Evolutionary conservation across 352 stramenopile species (phyloP).

Genomic region (Globisporangium paroecandrum): DNA sequence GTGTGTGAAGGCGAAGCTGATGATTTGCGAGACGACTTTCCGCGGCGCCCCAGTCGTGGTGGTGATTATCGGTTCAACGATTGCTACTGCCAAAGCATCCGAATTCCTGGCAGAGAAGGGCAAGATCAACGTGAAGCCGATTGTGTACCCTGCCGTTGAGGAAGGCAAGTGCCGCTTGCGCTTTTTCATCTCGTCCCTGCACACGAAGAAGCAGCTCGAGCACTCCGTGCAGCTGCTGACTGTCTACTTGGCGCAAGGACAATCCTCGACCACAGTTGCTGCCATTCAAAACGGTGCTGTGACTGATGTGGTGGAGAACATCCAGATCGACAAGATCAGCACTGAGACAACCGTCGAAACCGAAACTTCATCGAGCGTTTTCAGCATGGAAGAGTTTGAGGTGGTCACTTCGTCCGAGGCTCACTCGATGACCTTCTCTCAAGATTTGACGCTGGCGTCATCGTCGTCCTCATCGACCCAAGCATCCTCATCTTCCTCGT

Average conservation of each 20-base stretch:
- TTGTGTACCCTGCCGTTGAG: conserved; percentile 83
- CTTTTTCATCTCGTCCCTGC: conserved; percentile 83
- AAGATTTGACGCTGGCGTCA: conserved; percentile 2
- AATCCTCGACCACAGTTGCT: neutral
- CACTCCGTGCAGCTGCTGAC: conserved; percentile 43
- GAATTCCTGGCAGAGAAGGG: conserved; percentile 49
- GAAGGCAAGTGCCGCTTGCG: conserved; percentile 80
- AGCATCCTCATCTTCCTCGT: neutral
- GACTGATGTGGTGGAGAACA: neutral
- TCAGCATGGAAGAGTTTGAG: conserved; percentile 8
- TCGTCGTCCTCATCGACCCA: conserved; percentile 5
- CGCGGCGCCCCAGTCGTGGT: conserved; percentile 73
- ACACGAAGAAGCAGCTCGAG: conserved; percentile 68
- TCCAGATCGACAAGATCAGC: neutral
- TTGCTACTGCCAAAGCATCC: conserved; percentile 70
- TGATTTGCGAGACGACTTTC: conserved; percentile 57
- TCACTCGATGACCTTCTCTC: conserved; percentile 5
- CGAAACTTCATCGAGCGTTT: conserved; percentile 1
- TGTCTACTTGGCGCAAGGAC: conserved; percentile 26
- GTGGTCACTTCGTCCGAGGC: conserved; percentile 5
- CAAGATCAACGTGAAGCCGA: conserved; percentile 79
- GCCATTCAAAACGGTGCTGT: neutral
- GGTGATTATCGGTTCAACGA: conserved; percentile 77
- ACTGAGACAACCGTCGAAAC: conserved; percentile 1
- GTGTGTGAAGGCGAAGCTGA: conserved; percentile 60